Evolutionary conservation across 2,329 filamentous ascomycete species (phyloP).

Genomic region (Calonectria fujianensis): DNA sequence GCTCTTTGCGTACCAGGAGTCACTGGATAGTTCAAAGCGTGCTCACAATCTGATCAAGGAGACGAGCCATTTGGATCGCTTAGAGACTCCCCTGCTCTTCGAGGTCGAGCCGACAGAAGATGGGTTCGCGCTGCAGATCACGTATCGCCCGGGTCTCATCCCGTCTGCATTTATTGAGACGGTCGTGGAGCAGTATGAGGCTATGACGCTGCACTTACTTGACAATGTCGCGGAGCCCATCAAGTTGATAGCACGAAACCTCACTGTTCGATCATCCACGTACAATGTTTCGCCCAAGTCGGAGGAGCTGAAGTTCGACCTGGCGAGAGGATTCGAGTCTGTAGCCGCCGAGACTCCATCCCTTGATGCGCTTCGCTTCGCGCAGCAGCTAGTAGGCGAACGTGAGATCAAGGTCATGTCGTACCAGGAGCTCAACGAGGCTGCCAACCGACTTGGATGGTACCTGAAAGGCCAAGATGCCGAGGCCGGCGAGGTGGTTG

Average conservation of each 20-base stretch:
- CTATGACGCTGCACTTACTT: conserved; percentile 63
- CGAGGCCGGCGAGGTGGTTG: conserved; percentile 75
- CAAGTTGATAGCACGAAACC: conserved; percentile 40
- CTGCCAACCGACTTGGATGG: conserved; percentile 78
- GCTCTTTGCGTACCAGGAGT: conserved; percentile 90
- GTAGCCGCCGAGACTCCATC: conserved; percentile 69
- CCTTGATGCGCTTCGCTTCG: conserved; percentile 79
- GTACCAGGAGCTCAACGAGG: conserved; percentile 78
- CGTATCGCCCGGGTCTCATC: conserved; percentile 70
- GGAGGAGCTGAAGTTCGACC: conserved; percentile 62
- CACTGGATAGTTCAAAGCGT: conserved; percentile 66
- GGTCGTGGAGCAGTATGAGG: conserved; percentile 77
- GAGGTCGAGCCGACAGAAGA: conserved; percentile 81
- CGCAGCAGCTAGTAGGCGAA: conserved; percentile 57
- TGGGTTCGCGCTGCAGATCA: conserved; percentile 66
- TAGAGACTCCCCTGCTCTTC: conserved; percentile 85
- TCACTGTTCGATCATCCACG: conserved; percentile 66
- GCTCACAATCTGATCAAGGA: conserved; percentile 67
- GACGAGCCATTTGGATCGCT: conserved; percentile 78
- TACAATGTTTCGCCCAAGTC: conserved; percentile 65
- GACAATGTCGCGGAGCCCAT: conserved; percentile 50
- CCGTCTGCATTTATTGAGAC: conserved; percentile 72
- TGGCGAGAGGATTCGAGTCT: conserved; percentile 73
- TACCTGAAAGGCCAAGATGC: conserved; percentile 70
- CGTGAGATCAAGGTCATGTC: conserved; percentile 69